These are phyloP conservation scores for Colletotrichum aenigma DNA, from an alignment of 2,329 filamentous ascomycete genomes.

Conservation along the genomic window DNA sequence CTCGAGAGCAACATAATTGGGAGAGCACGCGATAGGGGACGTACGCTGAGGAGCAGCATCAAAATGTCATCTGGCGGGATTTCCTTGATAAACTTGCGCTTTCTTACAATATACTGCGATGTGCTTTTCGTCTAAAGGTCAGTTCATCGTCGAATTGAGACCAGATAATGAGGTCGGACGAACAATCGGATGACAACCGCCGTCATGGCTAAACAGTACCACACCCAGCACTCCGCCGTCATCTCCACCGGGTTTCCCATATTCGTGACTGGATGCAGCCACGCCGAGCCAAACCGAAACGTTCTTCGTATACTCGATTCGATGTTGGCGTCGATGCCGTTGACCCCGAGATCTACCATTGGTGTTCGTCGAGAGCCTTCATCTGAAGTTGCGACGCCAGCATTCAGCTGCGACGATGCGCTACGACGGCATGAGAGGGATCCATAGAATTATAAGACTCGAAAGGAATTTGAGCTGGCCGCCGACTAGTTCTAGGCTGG, in stretches of 20 bases:
- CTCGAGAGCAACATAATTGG: not conserved
- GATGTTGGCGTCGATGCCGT: not conserved
- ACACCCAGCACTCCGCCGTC: conserved; percentile 11
- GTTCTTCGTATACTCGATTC: not conserved
- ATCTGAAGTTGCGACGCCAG: not conserved
- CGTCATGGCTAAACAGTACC: not conserved
- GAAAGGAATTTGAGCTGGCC: not conserved
- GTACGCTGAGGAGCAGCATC: conserved; percentile 5
- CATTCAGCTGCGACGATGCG: not conserved
- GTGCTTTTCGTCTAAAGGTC: not conserved
- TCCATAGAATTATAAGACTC: not conserved
- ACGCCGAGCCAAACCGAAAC: not conserved
- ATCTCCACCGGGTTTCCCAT: not conserved
- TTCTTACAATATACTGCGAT: conserved; percentile 10
- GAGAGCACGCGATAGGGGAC: not conserved
- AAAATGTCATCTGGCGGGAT: conserved; percentile 9
- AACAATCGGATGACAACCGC: conserved; percentile 10
- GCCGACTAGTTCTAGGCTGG: not conserved
- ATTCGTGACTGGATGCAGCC: not conserved
- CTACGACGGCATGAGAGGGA: not conserved
- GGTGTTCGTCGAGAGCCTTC: not conserved
- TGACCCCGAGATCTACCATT: not conserved
- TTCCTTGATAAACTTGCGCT: conserved; percentile 3
- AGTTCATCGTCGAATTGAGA: not conserved
- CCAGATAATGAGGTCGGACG: not conserved